Evolutionary conservation across 2,329 filamentous ascomycete species (phyloP), one percentile per base, ranked within the genome.

Genomic region (Fusarium oxysporum): DNA sequence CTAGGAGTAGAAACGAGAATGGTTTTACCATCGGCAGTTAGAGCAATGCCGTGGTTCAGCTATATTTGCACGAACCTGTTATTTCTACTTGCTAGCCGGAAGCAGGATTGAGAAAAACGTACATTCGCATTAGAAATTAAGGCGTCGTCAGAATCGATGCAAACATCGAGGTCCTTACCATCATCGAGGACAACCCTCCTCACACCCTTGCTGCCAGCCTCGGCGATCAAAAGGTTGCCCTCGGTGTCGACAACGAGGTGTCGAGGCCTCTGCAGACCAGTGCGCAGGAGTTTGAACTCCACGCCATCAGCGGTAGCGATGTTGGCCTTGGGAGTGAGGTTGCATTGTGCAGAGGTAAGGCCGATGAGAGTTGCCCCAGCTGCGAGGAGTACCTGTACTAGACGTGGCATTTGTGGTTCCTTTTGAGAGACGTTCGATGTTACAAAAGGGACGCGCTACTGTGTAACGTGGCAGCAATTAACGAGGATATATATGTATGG

Each of bases 1-100:
- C 62, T 65, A 5, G 62, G 48, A 17, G 48, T 65, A 10, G 62
- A 65, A n/a, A 65, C 59, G 14, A 65, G 35, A 28, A 65, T 65
- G 7, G 62, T 65, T 25, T 65, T 65, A 9, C 62, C 62, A 8
- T 65, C 62, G 11, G 62, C 48, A 0, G 62, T 65, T 1, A 65
- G 35, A 11, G 62, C 59, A 14, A 65, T 65, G 3, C 62, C 62
- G 4, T 65, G 62, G 41, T 65, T 65, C 5, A 65, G 35, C 62
- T 65, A 32, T 23, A 10, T n/a, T 25, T 6, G 12, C 3, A 14
- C 3, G 5, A 12, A 32, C 8, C 5, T 32, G 35, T 64, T 57
- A 41, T 2, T 40, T 25, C 23, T 25, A 25, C 19, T 28, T n/a
- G 13, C 32, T 33, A 33, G 5, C 3, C 7, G 12, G 4, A 28